These are phyloP conservation scores for Mollisiaceae sp. DNA, from an alignment of 2,329 filamentous ascomycete genomes.

Conservation along the genomic window DNA sequence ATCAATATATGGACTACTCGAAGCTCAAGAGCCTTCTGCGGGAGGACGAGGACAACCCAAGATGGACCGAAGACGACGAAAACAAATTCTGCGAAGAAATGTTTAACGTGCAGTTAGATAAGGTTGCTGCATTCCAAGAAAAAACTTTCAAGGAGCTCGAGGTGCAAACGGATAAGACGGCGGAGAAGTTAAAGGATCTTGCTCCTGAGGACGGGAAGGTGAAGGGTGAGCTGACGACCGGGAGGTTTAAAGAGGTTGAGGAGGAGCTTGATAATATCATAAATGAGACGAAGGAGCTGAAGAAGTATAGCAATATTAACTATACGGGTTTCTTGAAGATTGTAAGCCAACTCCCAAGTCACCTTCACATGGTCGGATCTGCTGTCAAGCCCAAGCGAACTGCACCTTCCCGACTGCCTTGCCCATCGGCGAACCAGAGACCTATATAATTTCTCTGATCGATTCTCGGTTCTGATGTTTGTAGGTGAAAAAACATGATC, in stretches of 20 bases:
- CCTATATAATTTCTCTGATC: neutral
- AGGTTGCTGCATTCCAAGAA: constrained; percentile 88
- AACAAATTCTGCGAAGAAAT: constrained; percentile 93
- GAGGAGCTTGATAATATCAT: constrained; percentile 85
- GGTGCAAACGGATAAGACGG: constrained; percentile 58
- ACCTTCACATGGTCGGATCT: neutral
- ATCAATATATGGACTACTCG: constrained; percentile 92
- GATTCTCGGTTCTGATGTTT: neutral
- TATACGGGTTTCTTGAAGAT: constrained; percentile 98
- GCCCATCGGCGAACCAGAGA: neutral
- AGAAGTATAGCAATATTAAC: constrained; percentile 94
- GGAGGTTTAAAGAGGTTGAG: constrained; percentile 72
- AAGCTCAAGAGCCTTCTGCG: constrained; percentile 90
- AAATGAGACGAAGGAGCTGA: constrained; percentile 88
- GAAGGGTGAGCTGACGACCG: constrained; percentile 54
- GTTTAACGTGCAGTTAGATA: constrained; percentile 92
- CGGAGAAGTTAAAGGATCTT: constrained; percentile 79
- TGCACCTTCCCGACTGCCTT: neutral
- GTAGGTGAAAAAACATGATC: constrained; percentile 86
- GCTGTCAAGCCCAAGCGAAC: neutral
- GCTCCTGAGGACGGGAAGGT: constrained; percentile 64
- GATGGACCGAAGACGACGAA: constrained; percentile 95
- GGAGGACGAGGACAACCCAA: constrained; percentile 65
- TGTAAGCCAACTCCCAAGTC: constrained; percentile 48
- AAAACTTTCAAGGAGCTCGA: constrained; percentile 69